A percentile compares a stretch with the other conserved stretches of the same genome.
Conservation (phyloP, 2,329 filamentous ascomycete species). For the Nannizziopsis arthrosporioides region DNA sequence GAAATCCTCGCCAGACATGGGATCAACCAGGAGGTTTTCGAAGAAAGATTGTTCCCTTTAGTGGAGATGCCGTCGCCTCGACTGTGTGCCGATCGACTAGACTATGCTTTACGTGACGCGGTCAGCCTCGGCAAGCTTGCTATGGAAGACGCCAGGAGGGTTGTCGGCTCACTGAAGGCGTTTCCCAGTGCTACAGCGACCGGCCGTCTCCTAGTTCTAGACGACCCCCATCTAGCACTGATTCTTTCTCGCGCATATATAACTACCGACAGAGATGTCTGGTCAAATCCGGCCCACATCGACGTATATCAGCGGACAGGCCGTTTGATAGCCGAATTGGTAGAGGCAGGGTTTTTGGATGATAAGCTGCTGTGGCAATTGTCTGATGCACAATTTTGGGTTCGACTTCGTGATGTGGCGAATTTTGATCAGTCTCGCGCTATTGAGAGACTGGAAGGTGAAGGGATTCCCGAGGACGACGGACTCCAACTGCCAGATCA, state of each 20-base stretch:
- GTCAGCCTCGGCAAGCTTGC: neutral
- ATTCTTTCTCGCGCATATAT: conserved; percentile 1
- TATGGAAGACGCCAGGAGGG: neutral
- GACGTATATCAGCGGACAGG: conserved; percentile 6
- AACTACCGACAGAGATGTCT: neutral
- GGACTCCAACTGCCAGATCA: too few species aligned
- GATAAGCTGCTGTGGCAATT: neutral
- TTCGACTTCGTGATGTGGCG: neutral
- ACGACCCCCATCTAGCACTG: neutral
- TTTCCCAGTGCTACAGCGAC: neutral
- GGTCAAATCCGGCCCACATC: conserved; percentile 6
- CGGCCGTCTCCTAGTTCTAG: neutral
- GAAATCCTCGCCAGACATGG: neutral
- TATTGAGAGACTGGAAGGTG: too few species aligned
- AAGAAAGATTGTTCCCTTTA: neutral
- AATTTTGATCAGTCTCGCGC: neutral
- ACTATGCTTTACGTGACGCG: conserved; percentile 3
- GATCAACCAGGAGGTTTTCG: neutral
- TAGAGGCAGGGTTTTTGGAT: neutral
- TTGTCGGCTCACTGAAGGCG: neutral
- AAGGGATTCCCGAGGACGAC: too few species aligned
- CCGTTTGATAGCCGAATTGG: neutral
- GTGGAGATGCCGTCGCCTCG: conserved; percentile 3
- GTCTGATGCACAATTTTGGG: conserved; percentile 2
- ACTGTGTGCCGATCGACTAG: conserved; percentile 2